Conservation (phyloP, 2,329 filamentous ascomycete genomes). For the Colletotrichum destructivum region DNA sequence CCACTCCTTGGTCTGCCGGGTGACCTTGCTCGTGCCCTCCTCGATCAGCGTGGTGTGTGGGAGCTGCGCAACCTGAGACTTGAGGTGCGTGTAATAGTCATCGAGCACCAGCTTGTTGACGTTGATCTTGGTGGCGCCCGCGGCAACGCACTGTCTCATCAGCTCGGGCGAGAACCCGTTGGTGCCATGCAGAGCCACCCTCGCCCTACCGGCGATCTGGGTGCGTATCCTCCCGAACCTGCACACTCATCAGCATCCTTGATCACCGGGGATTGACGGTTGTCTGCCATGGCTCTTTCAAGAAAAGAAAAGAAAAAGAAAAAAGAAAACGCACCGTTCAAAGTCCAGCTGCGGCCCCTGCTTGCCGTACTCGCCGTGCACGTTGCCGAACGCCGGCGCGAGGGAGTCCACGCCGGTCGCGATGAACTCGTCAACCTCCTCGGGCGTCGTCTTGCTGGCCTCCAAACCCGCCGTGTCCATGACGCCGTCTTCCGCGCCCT, state of each 20-base stretch:
- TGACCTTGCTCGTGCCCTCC: constrained; percentile 52
- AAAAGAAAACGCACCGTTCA: constrained; percentile 50
- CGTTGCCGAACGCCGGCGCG: constrained; percentile 82
- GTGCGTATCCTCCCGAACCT: constrained; percentile 26
- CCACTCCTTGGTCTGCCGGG: constrained; percentile 26
- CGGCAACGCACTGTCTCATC: constrained; percentile 60
- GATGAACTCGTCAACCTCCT: constrained; percentile 80
- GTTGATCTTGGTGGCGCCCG: constrained; percentile 64
- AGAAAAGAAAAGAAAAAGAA: too few species aligned
- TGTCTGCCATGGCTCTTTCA: too few species aligned
- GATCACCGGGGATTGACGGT: background rate
- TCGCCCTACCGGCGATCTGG: constrained; percentile 26
- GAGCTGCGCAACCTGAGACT: constrained; percentile 50
- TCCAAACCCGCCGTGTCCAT: constrained; percentile 68
- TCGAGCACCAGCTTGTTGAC: constrained; percentile 62
- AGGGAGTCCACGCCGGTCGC: constrained; percentile 81
- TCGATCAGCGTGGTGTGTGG: constrained; percentile 54
- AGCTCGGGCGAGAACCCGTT: constrained; percentile 61
- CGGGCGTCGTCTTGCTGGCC: constrained; percentile 74
- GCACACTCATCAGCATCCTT: background rate
- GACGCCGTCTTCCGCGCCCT: constrained; percentile 76
- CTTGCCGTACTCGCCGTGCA: constrained; percentile 81
- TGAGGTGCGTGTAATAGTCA: constrained; percentile 56
- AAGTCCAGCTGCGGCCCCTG: constrained; percentile 74
- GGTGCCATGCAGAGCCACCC: constrained; percentile 63